Conservation (phyloP, 768 basidiomycete species). For the Imleria badia region DNA sequence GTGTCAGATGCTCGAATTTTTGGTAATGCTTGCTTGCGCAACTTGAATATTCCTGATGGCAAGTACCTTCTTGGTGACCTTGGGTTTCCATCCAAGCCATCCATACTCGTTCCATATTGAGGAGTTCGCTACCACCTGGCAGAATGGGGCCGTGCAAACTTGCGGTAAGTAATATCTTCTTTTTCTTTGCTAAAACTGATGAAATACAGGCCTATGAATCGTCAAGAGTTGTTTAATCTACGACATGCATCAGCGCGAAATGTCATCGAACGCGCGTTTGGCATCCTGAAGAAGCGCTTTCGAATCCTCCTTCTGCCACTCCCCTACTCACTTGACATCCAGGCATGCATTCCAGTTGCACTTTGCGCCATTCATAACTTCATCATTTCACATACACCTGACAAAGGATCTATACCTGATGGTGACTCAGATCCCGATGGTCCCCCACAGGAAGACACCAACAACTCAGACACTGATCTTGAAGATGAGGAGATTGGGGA, state of each 20-base stretch:
- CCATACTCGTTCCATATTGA: constrained; percentile 35
- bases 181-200: too few species aligned
- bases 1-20: constrained; percentile 29
- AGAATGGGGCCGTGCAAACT: constrained; percentile 26
- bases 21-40: constrained; percentile 20
- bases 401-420: too few species aligned
- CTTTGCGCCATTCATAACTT: too few species aligned
- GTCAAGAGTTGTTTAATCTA: constrained; percentile 26
- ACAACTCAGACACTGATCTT: too few species aligned
- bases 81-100: not conserved
- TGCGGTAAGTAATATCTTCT: not conserved
- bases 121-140: constrained; percentile 41
- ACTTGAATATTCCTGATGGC: constrained; percentile 33
- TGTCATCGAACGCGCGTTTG: not conserved
- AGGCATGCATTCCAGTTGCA: too few species aligned
- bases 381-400: too few species aligned
- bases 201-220: constrained; percentile 12
- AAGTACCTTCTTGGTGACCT: constrained; percentile 31
- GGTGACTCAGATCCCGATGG: too few species aligned
- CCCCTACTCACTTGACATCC: not conserved
- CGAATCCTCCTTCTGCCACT: not conserved
- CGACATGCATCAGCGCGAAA: constrained; percentile 15
- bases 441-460: too few species aligned
- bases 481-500: too few species aligned
- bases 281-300: constrained; percentile 9